Evolutionary conservation across 1,284 basidiomycete genomes (phyloP).

Genomic region (Ceratobasidium sp.): DNA sequence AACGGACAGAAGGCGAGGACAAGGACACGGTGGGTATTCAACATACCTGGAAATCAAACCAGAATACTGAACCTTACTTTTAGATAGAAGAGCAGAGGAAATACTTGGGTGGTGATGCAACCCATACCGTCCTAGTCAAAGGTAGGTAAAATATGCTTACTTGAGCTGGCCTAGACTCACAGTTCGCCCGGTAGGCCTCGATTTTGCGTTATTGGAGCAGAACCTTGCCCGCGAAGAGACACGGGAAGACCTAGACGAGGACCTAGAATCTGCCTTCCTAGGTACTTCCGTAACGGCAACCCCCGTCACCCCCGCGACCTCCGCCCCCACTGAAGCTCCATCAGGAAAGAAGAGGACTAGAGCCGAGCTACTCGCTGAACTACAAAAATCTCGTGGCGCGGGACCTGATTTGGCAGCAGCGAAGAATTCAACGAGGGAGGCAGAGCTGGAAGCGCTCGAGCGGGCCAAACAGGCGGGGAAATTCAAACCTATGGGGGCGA

Average conservation of each 20-base stretch:
- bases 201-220: slow-evolving; percentile 86
- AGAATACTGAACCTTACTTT: slow-evolving; percentile 15
- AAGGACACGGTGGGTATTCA: slow-evolving; percentile 67
- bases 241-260: slow-evolving; percentile 75
- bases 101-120: slow-evolving; percentile 89
- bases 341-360: slow-evolving; percentile 40
- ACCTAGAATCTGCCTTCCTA: slow-evolving; percentile 79
- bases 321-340: slow-evolving; percentile 43
- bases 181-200: slow-evolving; percentile 67
- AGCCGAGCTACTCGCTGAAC: slow-evolving; percentile 31
- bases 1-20: slow-evolving; percentile 69
- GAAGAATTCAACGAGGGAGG: slow-evolving; percentile 33
- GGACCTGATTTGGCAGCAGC: background rate
- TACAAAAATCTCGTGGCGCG: slow-evolving; percentile 36
- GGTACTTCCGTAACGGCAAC: slow-evolving; percentile 55
- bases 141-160: slow-evolving; percentile 54
- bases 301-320: slow-evolving; percentile 44
- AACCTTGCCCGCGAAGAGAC: slow-evolving; percentile 76
- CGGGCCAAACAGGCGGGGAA: slow-evolving; percentile 73
- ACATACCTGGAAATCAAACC: background rate
- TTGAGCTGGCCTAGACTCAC: background rate
- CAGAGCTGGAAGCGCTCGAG: slow-evolving; percentile 61
- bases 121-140: slow-evolving; percentile 88
- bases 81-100: slow-evolving; percentile 82
- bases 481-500: slow-evolving; percentile 79